phyloP scores from a whole-genome alignment of 441 rosid genomes.

The Mallotus japonicus region DNA sequence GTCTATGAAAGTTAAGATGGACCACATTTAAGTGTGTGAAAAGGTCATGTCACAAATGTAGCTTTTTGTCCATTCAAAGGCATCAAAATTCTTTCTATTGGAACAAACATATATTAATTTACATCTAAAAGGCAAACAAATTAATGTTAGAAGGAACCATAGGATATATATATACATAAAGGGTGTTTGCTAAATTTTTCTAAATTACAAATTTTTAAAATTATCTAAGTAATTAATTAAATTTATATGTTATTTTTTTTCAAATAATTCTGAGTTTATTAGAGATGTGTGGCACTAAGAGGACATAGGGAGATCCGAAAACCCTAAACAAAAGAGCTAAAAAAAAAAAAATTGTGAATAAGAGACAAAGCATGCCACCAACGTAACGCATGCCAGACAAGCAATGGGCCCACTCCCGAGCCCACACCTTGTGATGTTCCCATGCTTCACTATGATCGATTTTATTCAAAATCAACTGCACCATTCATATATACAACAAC shows the following conservation, averaged over 20 bases:
- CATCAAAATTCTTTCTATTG: background rate
- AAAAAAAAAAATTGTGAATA: constrained; percentile 15
- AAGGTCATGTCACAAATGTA: constrained; percentile 10
- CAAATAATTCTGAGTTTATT: background rate
- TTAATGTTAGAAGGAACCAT: too few relatives aligned
- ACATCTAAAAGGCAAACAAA: too few relatives aligned
- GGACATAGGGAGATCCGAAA: constrained; percentile 25
- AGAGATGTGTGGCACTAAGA: constrained; percentile 24
- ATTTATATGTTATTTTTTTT: background rate
- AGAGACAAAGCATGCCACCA: constrained; percentile 53
- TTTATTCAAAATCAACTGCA: background rate
- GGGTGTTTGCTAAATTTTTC: too few relatives aligned
- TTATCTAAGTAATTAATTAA: too few relatives aligned
- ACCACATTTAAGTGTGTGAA: constrained; percentile 5
- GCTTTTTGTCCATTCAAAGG: constrained; percentile 28
- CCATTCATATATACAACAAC: too few relatives aligned
- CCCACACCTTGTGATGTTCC: constrained; percentile 29
- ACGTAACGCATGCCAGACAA: constrained; percentile 64
- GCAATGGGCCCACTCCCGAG: constrained; percentile 38
- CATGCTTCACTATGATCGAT: constrained; percentile 14
- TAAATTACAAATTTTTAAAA: too few relatives aligned
- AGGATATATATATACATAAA: too few relatives aligned
- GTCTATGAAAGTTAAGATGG: background rate
- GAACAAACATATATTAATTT: background rate
- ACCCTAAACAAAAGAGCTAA: background rate